Base-by-base conservation (phyloP, 2,329 filamentous ascomycete genomes). In the Ceratocystis papillata region DNA sequence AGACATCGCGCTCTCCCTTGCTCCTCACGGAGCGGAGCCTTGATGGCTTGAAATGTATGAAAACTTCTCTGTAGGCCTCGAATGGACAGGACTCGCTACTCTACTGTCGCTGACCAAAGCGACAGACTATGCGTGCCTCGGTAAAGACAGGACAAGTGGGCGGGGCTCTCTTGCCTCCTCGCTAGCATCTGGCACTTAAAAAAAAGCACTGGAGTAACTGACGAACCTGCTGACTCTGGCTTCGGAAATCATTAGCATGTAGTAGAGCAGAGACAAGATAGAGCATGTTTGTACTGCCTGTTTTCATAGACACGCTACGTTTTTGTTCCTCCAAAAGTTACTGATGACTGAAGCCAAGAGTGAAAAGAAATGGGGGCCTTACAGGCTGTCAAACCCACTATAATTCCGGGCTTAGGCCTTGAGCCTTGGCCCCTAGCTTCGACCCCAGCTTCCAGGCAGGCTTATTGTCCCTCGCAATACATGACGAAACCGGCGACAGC, bases 401-500 rank as follows among this genome's bases (percentile, higher is more conserved):
- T 59, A 59, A 12, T 20, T 37, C 12, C 37, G 10, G 55, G 17
- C 20, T 28, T 55, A 15, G 53, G 53, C 10, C 48, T 50, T 57
- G 53, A 8, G 10, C 37, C 10, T 37, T 37, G 33, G 33, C 33
- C 22, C 17, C 2, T 20, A n/a, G 20, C 48, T 53, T 53, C 8
- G 15, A 37, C 55, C 55, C 55, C 28, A n/a, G 55, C 25, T 33
- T 37, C 22, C 28, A 37, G 28, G 30, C 28, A 37, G 28, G 30
- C 25, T 41, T 8, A 37, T 33, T 33, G 17, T 17, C 30, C 4
- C 53, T 20, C 30, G 8, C 25, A 37, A 37, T 30, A 37, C n/a
- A 59, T 59, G 55, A 59, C 55, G 55, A 37, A 59, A 33, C 55
- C 55, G 55, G 55, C 55, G 55, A 59, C 28, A 5, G 8, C 25